Base-by-base conservation (phyloP, 1,284 basidiomycete species). In the Pseudozyma pruni region DNA sequence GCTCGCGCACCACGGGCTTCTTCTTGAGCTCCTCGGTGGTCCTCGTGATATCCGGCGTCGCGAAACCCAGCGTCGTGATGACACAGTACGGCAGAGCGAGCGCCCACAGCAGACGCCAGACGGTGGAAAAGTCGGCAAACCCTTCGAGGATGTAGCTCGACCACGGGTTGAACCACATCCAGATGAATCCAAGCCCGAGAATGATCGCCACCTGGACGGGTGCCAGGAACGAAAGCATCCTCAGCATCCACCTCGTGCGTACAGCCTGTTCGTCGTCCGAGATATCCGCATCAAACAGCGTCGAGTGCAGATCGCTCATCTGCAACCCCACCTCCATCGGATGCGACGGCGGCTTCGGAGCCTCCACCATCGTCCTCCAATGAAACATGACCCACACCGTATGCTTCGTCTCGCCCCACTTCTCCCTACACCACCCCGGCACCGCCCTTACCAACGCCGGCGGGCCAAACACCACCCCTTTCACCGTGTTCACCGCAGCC, bases 81-180 rank as follows among this genome's bases (percentile, higher is more conserved):
- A 84, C 42, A 61, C 83, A 83, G 64, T 83, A 83, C n/a, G 83
- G 74, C 40, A 74, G 49, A 23, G 81, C 81, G 27, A 84, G 67
- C 11, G 81, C 76, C 83, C 83, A 84, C 27, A 84, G 62, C 68
- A 84, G 74, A 16, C 83, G 76, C 83, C 83, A 84, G 8, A 84
- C 52, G 13, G 83, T 76, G 16, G 79, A 81, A 62, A 84, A 83
- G 37, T 63, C 41, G 7, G 83, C 83, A 55, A 81, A 71, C 8
- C 74, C 81, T 52, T 83, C 76, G 67, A 77, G 69, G 3, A 81
- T 81, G 74, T 81, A 83, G 34, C 49, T 32, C 57, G 79, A 72
- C 75, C 64, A 69, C 2, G 83, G 83, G 70, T 83, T 83, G 62
- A 63, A 79, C 62, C 79, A 69, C 60, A 80, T 76, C 83, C 83